A percentile compares a stretch with the other conserved stretches of the same genome.
These are phyloP conservation scores for Amylostereum chailletii DNA, from an alignment of 1,284 basidiomycete species.

Conservation along the genomic window DNA sequence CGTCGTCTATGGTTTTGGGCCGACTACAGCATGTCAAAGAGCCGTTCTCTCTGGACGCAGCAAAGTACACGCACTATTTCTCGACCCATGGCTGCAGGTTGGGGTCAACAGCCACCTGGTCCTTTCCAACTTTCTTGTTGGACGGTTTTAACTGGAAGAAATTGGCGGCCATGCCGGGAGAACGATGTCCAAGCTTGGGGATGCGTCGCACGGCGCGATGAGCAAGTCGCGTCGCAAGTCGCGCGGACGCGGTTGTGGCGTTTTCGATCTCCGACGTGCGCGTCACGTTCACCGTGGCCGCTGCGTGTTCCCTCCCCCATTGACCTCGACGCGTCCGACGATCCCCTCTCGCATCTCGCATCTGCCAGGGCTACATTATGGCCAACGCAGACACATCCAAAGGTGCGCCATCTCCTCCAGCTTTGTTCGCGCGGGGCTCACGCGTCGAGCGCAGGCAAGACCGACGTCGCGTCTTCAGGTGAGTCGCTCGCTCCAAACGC, in stretches of 20 bases:
- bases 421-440: too few relatives aligned
- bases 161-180: constrained; percentile 17
- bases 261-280: too few relatives aligned
- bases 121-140: constrained; percentile 26
- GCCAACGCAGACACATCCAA: too few relatives aligned
- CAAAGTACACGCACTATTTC: constrained; percentile 68
- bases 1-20: constrained; percentile 95
- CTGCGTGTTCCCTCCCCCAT: too few relatives aligned
- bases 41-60: not conserved
- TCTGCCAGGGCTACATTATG: too few relatives aligned
- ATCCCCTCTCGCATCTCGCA: too few relatives aligned
- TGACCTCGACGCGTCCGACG: too few relatives aligned
- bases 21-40: constrained; percentile 45
- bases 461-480: too few relatives aligned
- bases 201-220: constrained; percentile 1
- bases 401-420: too few relatives aligned
- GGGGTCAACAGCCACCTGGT: constrained; percentile 34
- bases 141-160: constrained; percentile 49
- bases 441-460: too few relatives aligned
- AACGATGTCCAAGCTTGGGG: not conserved
- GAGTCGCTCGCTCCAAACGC: too few relatives aligned
- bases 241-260: constrained; percentile 8
- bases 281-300: too few relatives aligned
- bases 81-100: constrained; percentile 92
- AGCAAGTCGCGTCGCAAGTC: constrained; percentile 2